Base-by-base conservation (phyloP, 768 basidiomycete species). In the Leucosporidium creatinivorum region DNA sequence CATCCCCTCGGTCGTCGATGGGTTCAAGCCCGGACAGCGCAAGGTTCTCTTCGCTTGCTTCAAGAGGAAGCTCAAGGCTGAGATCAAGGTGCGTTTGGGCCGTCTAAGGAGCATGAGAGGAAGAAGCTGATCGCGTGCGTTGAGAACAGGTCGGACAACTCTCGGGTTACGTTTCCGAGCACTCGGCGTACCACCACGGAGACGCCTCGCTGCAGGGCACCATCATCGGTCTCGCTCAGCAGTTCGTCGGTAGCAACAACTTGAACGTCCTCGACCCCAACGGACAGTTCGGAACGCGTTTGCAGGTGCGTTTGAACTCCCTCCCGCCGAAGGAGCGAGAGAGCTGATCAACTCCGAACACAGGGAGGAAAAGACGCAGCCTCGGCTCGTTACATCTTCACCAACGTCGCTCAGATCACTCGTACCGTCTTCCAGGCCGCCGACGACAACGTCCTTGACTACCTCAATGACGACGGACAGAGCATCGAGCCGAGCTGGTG, bases 41-140 rank as follows among this genome's bases (percentile, higher is more conserved):
- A 99, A 99, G 77, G 91, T 99, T 54, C 84, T 98, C 39, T 98
- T 92, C 86, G 91, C 83, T 73, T 92, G 89, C 78, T 98, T 97
- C 83, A 96, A 90, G 80, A 86, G 90, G 64, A 97, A 97, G 70
- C 79, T 96, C 72, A 91, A 88, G 81, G 85, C 84, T 72, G 90
- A 94, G 78, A 85, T 96, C 81, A 98, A 94, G 83, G 90, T 88
- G 63, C 21, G 68, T 48, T 25, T 18, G 1, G 33, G 5, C 21
- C 31, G 31, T 26, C 30, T 39, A 12, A 21, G n/a, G 17, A 10
- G 9, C 36, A 7, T 10, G n/a, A 10, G 3, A 8, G 3, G 1
- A 7, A 9, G 28, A 5, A 6, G 8, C 33, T 31, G n/a, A n/a
- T n/a, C n/a, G n/a, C n/a, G n/a, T n/a, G n/a, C n/a, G n/a, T n/a